phyloP scores from a whole-genome alignment of 2,329 filamentous ascomycete genomes.

The Neofusicoccum parvum region DNA sequence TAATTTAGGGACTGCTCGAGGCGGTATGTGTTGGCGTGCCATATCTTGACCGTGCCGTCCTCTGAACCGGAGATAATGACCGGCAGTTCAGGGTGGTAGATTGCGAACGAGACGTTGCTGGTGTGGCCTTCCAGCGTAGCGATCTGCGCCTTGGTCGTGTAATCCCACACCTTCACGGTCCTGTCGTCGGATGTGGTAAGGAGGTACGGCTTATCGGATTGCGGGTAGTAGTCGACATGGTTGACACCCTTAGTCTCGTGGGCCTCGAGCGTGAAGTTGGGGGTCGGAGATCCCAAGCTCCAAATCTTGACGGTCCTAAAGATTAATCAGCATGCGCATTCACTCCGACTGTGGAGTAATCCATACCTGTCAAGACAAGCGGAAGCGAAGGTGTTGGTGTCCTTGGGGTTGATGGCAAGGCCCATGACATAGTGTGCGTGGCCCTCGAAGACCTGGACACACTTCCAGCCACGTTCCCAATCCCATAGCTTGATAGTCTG shows the following conservation, averaged over 20 bases:
- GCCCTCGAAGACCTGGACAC: slow-evolving; percentile 93
- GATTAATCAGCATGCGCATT: not conserved
- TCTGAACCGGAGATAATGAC: slow-evolving; percentile 98
- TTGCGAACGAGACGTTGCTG: slow-evolving; percentile 96
- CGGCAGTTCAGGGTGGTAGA: slow-evolving; percentile 94
- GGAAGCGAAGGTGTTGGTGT: slow-evolving; percentile 78
- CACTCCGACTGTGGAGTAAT: not conserved
- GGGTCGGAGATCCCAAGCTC: slow-evolving; percentile 89
- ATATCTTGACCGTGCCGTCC: slow-evolving; percentile 96
- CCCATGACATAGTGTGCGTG: slow-evolving; percentile 98
- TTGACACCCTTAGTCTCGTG: slow-evolving; percentile 98
- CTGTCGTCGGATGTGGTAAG: slow-evolving; percentile 95
- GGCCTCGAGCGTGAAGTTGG: slow-evolving; percentile 95
- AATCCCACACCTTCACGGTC: slow-evolving; percentile 98
- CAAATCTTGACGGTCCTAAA: slow-evolving; percentile 91
- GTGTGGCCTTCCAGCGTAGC: slow-evolving; percentile 96
- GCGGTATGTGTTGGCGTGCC: slow-evolving; percentile 97
- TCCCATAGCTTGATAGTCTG: slow-evolving; percentile 88
- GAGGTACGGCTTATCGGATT: slow-evolving; percentile 76
- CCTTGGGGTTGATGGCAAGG: slow-evolving; percentile 92
- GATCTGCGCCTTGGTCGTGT: slow-evolving; percentile 96
- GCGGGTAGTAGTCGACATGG: slow-evolving; percentile 85
- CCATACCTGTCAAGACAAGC: slow-evolving; percentile 74
- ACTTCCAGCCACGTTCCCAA: slow-evolving; percentile 98
- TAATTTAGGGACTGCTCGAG: slow-evolving; percentile 96